phyloP scores from a whole-genome alignment of 768 basidiomycete genomes.

The Phaeolepiota aurea region DNA sequence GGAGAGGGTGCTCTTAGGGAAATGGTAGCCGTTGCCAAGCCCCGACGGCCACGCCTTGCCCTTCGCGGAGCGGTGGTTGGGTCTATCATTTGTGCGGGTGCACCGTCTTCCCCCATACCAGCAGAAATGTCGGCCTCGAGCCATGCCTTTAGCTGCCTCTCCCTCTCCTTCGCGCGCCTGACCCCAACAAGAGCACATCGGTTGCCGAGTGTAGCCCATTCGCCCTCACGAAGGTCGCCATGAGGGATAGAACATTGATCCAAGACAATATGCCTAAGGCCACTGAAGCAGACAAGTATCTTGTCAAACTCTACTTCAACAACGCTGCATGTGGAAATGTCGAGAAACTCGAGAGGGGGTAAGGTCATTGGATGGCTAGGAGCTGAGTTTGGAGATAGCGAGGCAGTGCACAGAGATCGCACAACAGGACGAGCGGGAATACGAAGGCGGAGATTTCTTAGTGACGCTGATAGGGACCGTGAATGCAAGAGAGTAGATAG shows the following conservation, averaged over 20 bases:
- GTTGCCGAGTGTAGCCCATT: constrained; percentile 57
- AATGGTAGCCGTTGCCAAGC: constrained; percentile 59
- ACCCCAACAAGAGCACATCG: constrained; percentile 54
- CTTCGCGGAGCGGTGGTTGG: constrained; percentile 8
- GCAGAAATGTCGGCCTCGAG: constrained; percentile 22
- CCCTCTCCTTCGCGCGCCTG: constrained; percentile 54
- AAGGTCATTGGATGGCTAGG: constrained; percentile 15
- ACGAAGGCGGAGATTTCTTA: constrained; percentile 57
- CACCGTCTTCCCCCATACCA: constrained; percentile 5
- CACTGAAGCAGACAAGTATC: constrained; percentile 40
- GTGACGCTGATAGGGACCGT: constrained; percentile 36
- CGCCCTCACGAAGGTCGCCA: constrained; percentile 41
- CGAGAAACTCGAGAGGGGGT: constrained; percentile 53
- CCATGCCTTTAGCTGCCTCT: constrained; percentile 51
- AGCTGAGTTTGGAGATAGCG: constrained; percentile 4
- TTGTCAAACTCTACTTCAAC: constrained; percentile 43
- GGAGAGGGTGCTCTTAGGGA: constrained; percentile 35
- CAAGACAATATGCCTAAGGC: constrained; percentile 57
- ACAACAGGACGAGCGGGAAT: constrained; percentile 61
- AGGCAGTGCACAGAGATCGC: constrained; percentile 24
- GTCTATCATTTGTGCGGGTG: constrained; percentile 6
- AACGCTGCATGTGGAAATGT: constrained; percentile 67
- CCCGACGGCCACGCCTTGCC: constrained; percentile 41
- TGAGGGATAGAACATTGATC: constrained; percentile 58
- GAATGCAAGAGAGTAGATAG: constrained; percentile 35